A percentile compares a stretch with the other conserved stretches of the same genome.
phyloP scores from a whole-genome alignment of 2,329 filamentous ascomycete species.

The Ophiostoma tasmaniense region DNA sequence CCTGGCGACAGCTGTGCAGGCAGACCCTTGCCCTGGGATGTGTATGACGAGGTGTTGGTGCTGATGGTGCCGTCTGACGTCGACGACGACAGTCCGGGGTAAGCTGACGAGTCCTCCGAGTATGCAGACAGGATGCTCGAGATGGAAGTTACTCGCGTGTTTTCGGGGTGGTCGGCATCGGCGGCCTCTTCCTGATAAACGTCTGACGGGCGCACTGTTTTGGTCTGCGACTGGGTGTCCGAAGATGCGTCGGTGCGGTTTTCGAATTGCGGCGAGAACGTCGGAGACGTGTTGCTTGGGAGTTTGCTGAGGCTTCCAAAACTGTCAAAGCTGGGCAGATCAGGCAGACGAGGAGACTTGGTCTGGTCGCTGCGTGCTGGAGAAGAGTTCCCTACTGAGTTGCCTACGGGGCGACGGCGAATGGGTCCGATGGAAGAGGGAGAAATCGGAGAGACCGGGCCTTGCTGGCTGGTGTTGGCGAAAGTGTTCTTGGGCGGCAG shows the following conservation, averaged over 20 bases:
- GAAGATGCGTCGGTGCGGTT: neutral
- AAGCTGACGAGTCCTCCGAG: conserved; percentile 26
- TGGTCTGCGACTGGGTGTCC: conserved; percentile 20
- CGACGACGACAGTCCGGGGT: conserved; percentile 15
- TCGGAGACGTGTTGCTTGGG: neutral
- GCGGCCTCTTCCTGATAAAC: neutral
- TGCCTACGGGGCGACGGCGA: neutral
- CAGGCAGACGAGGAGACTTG: neutral
- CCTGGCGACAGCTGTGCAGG: conserved; percentile 7
- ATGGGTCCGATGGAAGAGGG: neutral
- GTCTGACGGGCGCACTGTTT: conserved; percentile 12
- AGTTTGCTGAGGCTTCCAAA: neutral
- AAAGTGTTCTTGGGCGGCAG: neutral
- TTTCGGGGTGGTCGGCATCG: neutral
- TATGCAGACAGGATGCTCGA: conserved; percentile 50
- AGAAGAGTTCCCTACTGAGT: neutral
- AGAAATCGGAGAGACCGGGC: neutral
- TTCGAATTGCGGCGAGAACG: neutral
- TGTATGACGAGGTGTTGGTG: conserved; percentile 29
- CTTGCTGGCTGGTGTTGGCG: neutral
- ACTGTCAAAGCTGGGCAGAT: neutral
- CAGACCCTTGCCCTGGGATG: conserved; percentile 24
- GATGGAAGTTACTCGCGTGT: conserved; percentile 31
- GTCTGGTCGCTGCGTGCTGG: neutral
- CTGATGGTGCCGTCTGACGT: conserved; percentile 33